These are phyloP conservation scores for Kazachstania africana DNA, from an alignment of 805 yeast species.

Conservation along the genomic window DNA sequence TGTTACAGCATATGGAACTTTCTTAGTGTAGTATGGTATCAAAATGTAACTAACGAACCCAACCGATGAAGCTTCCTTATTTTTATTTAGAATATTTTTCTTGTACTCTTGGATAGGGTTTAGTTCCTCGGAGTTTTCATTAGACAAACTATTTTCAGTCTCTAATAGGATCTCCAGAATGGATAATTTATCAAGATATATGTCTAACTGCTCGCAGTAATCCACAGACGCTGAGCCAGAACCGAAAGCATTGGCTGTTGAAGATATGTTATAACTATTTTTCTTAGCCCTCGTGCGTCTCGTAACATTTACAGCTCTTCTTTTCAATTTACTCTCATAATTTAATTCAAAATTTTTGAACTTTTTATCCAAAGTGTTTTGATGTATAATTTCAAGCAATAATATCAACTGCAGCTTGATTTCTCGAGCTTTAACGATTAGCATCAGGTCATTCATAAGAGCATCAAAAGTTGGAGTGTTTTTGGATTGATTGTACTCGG, in stretches of 20 bases:
- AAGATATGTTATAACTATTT: not conserved
- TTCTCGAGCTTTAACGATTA: constrained; percentile 40
- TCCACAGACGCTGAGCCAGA: constrained; percentile 8
- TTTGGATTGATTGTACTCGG: constrained; percentile 3
- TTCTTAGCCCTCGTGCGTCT: constrained; percentile 8
- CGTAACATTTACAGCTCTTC: constrained; percentile 25
- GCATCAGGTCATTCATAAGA: constrained; percentile 21
- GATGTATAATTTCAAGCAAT: constrained; percentile 33
- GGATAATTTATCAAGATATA: constrained; percentile 40
- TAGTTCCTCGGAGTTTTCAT: not conserved
- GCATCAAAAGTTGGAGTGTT: constrained; percentile 7
- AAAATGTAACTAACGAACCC: constrained; percentile 43
- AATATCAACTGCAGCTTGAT: constrained; percentile 43
- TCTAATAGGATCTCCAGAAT: constrained; percentile 39
- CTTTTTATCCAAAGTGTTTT: constrained; percentile 27
- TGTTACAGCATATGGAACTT: constrained; percentile 35
- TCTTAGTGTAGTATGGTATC: constrained; percentile 41
- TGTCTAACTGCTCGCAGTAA: constrained; percentile 28
- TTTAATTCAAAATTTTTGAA: constrained; percentile 22
- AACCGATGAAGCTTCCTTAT: constrained; percentile 29
- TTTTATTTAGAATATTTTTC: constrained; percentile 13
- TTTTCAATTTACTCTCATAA: constrained; percentile 14
- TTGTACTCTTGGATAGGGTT: constrained; percentile 14
- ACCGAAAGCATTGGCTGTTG: not conserved
- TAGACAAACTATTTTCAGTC: not conserved